Percentiles rank a stretch among this genome's conserved stretches.
Evolutionary conservation across 2,329 filamentous ascomycete species (phyloP).

Genomic region (Madurella fahalii): DNA sequence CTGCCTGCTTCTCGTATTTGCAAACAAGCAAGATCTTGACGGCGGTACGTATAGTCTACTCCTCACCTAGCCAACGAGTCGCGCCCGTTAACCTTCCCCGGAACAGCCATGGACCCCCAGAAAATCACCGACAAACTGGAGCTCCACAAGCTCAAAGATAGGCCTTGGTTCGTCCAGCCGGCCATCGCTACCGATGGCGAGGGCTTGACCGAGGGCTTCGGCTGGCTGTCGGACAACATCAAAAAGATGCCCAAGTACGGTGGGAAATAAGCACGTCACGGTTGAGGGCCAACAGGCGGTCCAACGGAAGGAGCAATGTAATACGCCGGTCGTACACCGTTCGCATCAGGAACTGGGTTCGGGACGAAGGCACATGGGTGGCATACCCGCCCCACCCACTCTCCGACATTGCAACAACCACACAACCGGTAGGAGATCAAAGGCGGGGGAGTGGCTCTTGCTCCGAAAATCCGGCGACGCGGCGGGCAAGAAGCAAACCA

Average conservation of each 20-base stretch:
- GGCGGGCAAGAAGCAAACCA: background rate
- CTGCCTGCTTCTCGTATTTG: conserved; percentile 88
- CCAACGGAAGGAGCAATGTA: no score
- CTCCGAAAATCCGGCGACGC: background rate
- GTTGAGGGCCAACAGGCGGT: background rate
- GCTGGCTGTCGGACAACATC: conserved; percentile 81
- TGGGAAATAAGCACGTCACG: conserved; percentile 14
- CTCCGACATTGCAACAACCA: background rate
- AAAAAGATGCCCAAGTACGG: conserved; percentile 52
- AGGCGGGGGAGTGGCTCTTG: background rate
- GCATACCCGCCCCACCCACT: background rate
- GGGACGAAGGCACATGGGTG: background rate
- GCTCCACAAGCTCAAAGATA: conserved; percentile 73
- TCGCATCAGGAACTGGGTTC: background rate
- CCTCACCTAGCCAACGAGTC: background rate
- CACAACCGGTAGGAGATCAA: background rate
- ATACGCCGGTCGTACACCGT: background rate
- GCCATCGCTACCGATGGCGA: conserved; percentile 79
- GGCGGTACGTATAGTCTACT: conserved; percentile 54
- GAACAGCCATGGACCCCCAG: conserved; percentile 68
- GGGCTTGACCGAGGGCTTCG: conserved; percentile 75
- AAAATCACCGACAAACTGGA: conserved; percentile 76
- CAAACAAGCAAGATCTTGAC: conserved; percentile 96
- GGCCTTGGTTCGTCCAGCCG: conserved; percentile 80
- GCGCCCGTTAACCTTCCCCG: conserved; percentile 8